Evolutionary conservation across 495 filamentous ascomycete species (phyloP).

Genomic region (Penicillium malachiteum): DNA sequence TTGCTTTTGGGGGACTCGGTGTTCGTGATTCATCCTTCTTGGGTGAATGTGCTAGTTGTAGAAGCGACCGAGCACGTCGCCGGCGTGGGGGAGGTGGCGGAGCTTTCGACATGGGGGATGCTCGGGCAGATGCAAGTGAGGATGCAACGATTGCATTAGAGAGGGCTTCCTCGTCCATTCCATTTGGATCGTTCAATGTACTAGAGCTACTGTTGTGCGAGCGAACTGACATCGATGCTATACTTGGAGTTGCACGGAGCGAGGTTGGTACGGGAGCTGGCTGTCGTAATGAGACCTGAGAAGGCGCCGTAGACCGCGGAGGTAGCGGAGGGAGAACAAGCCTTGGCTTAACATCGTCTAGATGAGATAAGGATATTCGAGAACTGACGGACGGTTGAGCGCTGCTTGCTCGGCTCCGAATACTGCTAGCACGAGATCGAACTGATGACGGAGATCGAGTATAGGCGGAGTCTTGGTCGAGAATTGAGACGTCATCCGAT

Average conservation of each 20-base stretch:
- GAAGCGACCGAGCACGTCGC: conserved; percentile 43
- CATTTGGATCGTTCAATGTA: conserved; percentile 20
- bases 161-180: conserved; percentile 50
- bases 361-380: conserved; percentile 11
- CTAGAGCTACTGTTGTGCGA: conserved; percentile 33
- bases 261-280: conserved; percentile 14
- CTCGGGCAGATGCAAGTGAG: conserved; percentile 72
- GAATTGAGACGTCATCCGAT: conserved; percentile 9
- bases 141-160: conserved; percentile 84
- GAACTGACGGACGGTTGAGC: conserved; percentile 20
- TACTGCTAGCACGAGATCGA: conserved; percentile 13
- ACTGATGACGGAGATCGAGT: conserved; percentile 13
- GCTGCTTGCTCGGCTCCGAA: conserved; percentile 9
- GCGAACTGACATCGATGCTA: conserved; percentile 24
- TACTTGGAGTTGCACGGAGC: conserved; percentile 27
- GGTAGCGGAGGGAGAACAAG: conserved; percentile 30
- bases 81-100: conserved; percentile 49
- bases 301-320: conserved; percentile 21
- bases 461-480: conserved; percentile 8
- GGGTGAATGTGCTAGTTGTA: conserved; percentile 33
- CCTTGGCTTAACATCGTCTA: conserved; percentile 22
- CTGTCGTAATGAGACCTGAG: conserved; percentile 14
- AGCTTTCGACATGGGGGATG: conserved; percentile 50
- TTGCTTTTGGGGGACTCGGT: conserved; percentile 55
- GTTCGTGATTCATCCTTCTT: conserved; percentile 45